Evolutionary conservation across 108 stramenopile species (phyloP).

Genomic region (Mayamaea pseudoterrestris): DNA sequence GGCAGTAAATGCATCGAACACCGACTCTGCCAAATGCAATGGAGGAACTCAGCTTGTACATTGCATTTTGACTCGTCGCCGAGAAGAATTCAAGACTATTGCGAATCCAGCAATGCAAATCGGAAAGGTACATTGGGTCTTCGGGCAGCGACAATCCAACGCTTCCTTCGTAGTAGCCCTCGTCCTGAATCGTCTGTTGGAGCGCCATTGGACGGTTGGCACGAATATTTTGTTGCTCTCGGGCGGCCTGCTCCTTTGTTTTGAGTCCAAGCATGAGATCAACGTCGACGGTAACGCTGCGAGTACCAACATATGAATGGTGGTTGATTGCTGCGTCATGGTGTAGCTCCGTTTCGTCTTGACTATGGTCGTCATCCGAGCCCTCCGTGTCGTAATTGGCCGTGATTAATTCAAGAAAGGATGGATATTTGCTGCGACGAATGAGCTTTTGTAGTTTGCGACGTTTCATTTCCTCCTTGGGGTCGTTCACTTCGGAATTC

Average conservation of each 20-base stretch:
- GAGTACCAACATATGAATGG: background rate
- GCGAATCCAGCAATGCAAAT: slow-evolving; percentile 22
- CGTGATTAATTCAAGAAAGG: background rate
- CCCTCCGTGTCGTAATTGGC: background rate
- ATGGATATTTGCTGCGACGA: slow-evolving; percentile 1
- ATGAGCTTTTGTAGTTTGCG: background rate
- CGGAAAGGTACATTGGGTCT: slow-evolving; percentile 18
- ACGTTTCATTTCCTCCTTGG: too few species aligned
- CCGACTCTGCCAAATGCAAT: slow-evolving; percentile 34
- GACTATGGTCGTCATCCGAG: background rate
- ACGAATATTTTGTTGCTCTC: background rate
- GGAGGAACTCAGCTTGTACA: slow-evolving; percentile 11
- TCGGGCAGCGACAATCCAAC: slow-evolving; percentile 23
- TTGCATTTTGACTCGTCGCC: slow-evolving; percentile 18
- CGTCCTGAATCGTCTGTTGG: slow-evolving; percentile 17
- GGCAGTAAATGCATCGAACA: slow-evolving; percentile 46
- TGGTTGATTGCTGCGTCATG: too few species aligned
- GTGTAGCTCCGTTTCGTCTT: background rate
- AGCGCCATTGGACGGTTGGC: background rate
- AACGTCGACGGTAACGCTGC: background rate
- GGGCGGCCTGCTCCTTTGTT: too few species aligned
- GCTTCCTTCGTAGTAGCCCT: slow-evolving; percentile 41
- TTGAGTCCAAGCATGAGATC: background rate
- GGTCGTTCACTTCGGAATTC: too few species aligned
- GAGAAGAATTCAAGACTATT: slow-evolving; percentile 35